These are phyloP conservation scores for Mycena galopus DNA, from an alignment of 768 basidiomycete species.

Conservation along the genomic window DNA sequence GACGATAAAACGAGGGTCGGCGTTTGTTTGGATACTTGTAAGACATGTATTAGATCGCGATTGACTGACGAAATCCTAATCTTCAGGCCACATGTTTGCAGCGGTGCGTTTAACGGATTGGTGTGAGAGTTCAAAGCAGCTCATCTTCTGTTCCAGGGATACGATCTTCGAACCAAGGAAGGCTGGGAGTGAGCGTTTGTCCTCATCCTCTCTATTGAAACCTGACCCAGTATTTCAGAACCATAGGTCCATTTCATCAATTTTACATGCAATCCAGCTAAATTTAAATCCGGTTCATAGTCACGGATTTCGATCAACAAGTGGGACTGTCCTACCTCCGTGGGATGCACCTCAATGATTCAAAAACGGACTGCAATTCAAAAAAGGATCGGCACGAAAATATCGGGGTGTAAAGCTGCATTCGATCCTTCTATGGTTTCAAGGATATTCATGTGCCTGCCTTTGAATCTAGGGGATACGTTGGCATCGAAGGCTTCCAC, in stretches of 20 bases:
- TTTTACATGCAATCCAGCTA: background rate
- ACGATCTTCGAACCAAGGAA: slow-evolving; percentile 81
- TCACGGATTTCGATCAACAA: slow-evolving; percentile 73
- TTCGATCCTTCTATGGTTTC: background rate
- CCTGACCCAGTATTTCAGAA: slow-evolving; percentile 38
- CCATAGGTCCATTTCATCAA: slow-evolving; percentile 21
- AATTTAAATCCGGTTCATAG: slow-evolving; percentile 49
- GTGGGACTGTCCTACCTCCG: slow-evolving; percentile 81
- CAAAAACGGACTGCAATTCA: slow-evolving; percentile 72
- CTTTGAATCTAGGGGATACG: slow-evolving; percentile 66
- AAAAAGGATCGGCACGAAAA: slow-evolving; percentile 88
- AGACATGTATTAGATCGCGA: slow-evolving; percentile 29
- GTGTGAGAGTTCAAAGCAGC: background rate
- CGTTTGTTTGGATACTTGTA: slow-evolving; percentile 90
- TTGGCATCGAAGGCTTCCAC: slow-evolving; percentile 73
- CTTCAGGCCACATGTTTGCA: slow-evolving; percentile 80
- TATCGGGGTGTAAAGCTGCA: slow-evolving; percentile 76
- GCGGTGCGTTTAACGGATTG: slow-evolving; percentile 61
- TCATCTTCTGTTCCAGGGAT: slow-evolving; percentile 63
- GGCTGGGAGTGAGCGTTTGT: slow-evolving; percentile 73
- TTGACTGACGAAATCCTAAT: background rate
- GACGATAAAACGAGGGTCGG: slow-evolving; percentile 82
- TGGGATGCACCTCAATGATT: slow-evolving; percentile 91
- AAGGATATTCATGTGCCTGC: background rate
- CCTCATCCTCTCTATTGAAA: slow-evolving; percentile 28